These are phyloP conservation scores for Dentipellis sp. DNA, from an alignment of 768 basidiomycete genomes.

Conservation along the genomic window DNA sequence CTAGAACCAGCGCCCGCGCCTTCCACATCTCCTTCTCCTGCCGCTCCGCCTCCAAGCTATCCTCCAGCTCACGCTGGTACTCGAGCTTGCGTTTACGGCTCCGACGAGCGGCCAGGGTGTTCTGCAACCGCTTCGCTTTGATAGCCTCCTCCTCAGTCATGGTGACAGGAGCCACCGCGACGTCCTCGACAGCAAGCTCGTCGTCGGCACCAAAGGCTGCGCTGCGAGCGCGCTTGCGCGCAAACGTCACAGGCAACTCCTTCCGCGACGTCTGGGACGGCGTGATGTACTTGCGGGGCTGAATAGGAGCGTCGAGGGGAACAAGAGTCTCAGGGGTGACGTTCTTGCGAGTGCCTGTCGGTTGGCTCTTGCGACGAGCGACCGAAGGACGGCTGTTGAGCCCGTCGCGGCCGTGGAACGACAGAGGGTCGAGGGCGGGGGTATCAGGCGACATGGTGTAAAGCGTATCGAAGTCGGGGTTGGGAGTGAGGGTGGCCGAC, in stretches of 20 bases:
- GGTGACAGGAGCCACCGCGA: conserved; percentile 25
- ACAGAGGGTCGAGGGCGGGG: conserved; percentile 35
- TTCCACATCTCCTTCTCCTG: conserved; percentile 58
- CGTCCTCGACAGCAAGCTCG: conserved; percentile 31
- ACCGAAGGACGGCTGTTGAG: conserved; percentile 8
- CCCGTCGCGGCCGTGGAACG: conserved; percentile 23
- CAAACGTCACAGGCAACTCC: conserved; percentile 65
- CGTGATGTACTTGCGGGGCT: conserved; percentile 61
- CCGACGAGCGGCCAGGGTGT: conserved; percentile 78
- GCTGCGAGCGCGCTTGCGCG: conserved; percentile 48
- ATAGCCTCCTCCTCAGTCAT: conserved; percentile 58
- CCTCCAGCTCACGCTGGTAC: conserved; percentile 59
- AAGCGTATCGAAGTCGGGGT: conserved; percentile 26
- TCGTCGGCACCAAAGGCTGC: conserved; percentile 39
- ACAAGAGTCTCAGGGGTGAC: conserved; percentile 56
- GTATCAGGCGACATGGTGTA: conserved; percentile 44
- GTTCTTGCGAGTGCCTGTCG: conserved; percentile 68
- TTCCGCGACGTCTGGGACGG: conserved; percentile 75
- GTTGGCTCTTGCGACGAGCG: conserved; percentile 25
- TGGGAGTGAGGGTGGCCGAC: conserved; percentile 9
- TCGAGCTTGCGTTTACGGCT: conserved; percentile 68
- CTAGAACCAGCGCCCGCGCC: conserved; percentile 36
- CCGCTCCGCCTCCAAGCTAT: conserved; percentile 39
- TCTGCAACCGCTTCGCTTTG: conserved; percentile 71
- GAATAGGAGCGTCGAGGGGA: conserved; percentile 70